A percentile compares a stretch with the other conserved stretches of the same genome.
Evolutionary conservation across 805 yeast genomes (phyloP).

Genomic region (Ascoidea rubescens): DNA sequence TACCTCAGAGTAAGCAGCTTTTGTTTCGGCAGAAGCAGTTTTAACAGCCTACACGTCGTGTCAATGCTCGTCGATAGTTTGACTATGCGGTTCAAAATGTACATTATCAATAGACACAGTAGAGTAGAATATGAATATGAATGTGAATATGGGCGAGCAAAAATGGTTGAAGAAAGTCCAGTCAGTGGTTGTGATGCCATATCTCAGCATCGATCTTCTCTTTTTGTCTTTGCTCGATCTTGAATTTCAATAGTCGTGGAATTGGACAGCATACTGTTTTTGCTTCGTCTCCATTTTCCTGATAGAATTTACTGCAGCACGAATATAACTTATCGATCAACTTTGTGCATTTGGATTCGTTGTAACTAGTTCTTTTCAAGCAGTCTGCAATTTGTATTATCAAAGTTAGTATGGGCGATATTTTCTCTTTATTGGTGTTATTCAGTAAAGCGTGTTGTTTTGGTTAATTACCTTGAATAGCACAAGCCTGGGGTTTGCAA

Average conservation of each 20-base stretch:
- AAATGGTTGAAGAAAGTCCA: neutral
- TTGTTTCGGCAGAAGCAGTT: constrained; percentile 18
- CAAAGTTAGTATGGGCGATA: neutral
- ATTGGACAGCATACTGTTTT: constrained; percentile 70
- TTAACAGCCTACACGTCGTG: constrained; percentile 33
- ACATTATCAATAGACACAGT: constrained; percentile 22
- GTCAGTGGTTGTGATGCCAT: constrained; percentile 10
- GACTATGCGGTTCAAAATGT: constrained; percentile 67
- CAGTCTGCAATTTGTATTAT: constrained; percentile 32
- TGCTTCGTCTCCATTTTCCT: constrained; percentile 41
- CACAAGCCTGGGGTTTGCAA: constrained; percentile 73
- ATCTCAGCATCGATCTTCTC: constrained; percentile 48
- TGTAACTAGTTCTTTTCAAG: constrained; percentile 41
- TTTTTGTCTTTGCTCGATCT: constrained; percentile 47
- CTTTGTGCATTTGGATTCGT: constrained; percentile 63
- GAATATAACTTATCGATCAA: constrained; percentile 56
- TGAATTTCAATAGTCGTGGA: constrained; percentile 44
- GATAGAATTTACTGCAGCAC: constrained; percentile 62
- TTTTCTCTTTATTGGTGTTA: neutral
- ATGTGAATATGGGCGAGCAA: too few species aligned
- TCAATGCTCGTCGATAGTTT: constrained; percentile 21
- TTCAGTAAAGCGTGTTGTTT: too few species aligned
- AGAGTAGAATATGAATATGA: too few species aligned
- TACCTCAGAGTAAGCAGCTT: constrained; percentile 54
- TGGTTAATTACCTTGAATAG: constrained; percentile 45